These are phyloP conservation scores for Paramecium primaurelia DNA, from an alignment of 73 alveolate species.

Conservation along the genomic window DNA sequence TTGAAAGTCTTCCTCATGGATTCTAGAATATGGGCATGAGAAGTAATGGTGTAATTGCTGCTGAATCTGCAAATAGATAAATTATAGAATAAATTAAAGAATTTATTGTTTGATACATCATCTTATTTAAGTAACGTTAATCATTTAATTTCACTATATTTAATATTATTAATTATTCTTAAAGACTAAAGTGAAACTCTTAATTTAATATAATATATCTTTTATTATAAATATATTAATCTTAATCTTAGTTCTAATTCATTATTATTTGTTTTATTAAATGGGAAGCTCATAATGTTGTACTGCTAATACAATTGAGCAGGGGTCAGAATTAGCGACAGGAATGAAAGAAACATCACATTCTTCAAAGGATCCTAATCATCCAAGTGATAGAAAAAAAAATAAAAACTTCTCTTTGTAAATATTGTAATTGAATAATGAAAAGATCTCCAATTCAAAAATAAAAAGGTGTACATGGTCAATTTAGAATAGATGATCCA, in stretches of 20 bases:
- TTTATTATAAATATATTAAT: neutral
- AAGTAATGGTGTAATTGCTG: neutral
- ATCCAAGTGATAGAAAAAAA: neutral
- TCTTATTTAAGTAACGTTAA: neutral
- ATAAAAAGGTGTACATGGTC: neutral
- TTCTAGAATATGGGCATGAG: neutral
- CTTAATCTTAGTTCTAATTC: neutral
- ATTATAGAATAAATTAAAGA: neutral
- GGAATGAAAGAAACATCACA: neutral
- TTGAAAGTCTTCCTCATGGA: constrained; percentile 36
- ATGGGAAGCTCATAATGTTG: neutral
- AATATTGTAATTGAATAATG: neutral
- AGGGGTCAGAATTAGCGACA: neutral
- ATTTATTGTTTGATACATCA: neutral
- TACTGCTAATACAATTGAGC: neutral
- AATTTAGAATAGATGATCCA: neutral
- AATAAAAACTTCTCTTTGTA: neutral
- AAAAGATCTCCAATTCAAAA: neutral
- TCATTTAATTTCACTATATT: neutral
- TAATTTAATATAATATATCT: neutral
- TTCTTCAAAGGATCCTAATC: neutral
- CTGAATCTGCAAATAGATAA: neutral
- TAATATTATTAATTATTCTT: neutral
- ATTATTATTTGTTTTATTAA: neutral
- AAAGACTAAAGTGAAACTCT: neutral